Percentiles rank a stretch among this genome's conserved stretches.
These are phyloP conservation scores for Oropetium thomaeum DNA, from an alignment of 176 grass and related monocot genomes.

Conservation along the genomic window DNA sequence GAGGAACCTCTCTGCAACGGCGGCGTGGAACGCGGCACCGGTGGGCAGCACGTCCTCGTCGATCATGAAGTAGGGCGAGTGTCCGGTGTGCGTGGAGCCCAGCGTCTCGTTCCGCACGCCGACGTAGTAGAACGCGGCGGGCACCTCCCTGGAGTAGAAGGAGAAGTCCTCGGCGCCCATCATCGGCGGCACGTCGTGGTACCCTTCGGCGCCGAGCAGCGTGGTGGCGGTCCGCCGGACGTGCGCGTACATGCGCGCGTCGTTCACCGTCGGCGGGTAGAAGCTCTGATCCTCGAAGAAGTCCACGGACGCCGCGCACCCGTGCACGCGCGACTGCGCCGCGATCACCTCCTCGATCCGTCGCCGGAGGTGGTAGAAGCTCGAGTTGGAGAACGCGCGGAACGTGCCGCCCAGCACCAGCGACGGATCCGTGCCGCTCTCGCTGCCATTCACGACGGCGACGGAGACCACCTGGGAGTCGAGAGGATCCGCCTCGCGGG, in stretches of 20 bases:
- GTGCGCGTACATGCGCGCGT: slow-evolving; percentile 69
- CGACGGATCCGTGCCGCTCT: not conserved
- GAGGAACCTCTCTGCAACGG: slow-evolving; percentile 92
- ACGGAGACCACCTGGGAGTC: slow-evolving; percentile 96
- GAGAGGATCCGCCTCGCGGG: slow-evolving; percentile 80
- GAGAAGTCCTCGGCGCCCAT: slow-evolving; percentile 99
- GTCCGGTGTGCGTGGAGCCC: slow-evolving; percentile 57
- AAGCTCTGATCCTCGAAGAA: slow-evolving; percentile 98
- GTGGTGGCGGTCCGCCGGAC: slow-evolving; percentile 45
- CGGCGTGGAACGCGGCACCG: slow-evolving; percentile 83
- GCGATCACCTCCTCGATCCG: slow-evolving; percentile 97
- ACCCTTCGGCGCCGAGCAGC: slow-evolving; percentile 43
- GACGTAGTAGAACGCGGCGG: slow-evolving; percentile 84
- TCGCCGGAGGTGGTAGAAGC: slow-evolving; percentile 79
- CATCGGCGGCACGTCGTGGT: slow-evolving; percentile 67
- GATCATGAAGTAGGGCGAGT: slow-evolving; percentile 88
- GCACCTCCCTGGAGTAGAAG: slow-evolving; percentile 84
- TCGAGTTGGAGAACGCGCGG: slow-evolving; percentile 85
- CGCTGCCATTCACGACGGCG: slow-evolving; percentile 39
- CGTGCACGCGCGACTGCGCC: slow-evolving; percentile 72
- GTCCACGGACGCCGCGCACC: slow-evolving; percentile 57
- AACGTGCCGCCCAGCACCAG: slow-evolving; percentile 76
- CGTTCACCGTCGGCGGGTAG: slow-evolving; percentile 90
- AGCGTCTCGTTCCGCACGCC: slow-evolving; percentile 84
- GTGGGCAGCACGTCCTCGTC: slow-evolving; percentile 87